phyloP scores from a whole-genome alignment of 257 asterid species.

The Plantago major region DNA sequence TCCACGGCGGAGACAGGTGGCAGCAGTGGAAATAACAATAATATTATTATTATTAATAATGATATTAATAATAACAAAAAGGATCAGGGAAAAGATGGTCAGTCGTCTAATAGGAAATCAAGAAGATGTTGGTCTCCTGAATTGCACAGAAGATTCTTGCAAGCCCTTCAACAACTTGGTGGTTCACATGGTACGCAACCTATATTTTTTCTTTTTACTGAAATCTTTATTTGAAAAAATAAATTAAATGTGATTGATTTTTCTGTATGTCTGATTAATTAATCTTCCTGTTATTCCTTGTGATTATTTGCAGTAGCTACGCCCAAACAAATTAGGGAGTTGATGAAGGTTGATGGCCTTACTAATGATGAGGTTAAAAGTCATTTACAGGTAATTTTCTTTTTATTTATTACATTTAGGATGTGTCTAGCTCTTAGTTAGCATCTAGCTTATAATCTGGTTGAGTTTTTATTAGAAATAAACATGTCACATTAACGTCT shows the following conservation, averaged over 20 bases:
- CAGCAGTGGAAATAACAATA: conserved; percentile 15
- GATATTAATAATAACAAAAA: conserved; percentile 7
- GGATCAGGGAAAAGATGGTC: conserved; percentile 40
- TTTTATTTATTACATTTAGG: no score
- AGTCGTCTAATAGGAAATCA: conserved; percentile 37
- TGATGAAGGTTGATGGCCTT: conserved; percentile 73
- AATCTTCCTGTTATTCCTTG: neutral
- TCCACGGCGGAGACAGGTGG: conserved; percentile 40
- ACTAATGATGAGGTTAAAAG: conserved; percentile 73
- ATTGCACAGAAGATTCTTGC: conserved; percentile 50
- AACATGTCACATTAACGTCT: no score
- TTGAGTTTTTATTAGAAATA: no score
- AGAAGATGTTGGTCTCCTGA: conserved; percentile 75
- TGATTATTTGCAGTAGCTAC: conserved; percentile 43
- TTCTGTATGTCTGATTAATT: neutral
- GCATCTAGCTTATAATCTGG: no score
- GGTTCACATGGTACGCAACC: conserved; percentile 50
- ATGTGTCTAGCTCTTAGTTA: no score
- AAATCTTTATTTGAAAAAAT: no score
- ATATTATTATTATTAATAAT: no score
- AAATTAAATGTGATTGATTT: no score
- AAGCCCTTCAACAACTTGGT: conserved; percentile 62
- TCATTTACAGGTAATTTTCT: conserved; percentile 55
- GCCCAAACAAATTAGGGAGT: conserved; percentile 64
- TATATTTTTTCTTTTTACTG: no score